Percentiles rank a stretch among this genome's conserved stretches.
These are phyloP conservation scores for Pterulicium gracile DNA, from an alignment of 1,284 basidiomycete species.

Conservation along the genomic window DNA sequence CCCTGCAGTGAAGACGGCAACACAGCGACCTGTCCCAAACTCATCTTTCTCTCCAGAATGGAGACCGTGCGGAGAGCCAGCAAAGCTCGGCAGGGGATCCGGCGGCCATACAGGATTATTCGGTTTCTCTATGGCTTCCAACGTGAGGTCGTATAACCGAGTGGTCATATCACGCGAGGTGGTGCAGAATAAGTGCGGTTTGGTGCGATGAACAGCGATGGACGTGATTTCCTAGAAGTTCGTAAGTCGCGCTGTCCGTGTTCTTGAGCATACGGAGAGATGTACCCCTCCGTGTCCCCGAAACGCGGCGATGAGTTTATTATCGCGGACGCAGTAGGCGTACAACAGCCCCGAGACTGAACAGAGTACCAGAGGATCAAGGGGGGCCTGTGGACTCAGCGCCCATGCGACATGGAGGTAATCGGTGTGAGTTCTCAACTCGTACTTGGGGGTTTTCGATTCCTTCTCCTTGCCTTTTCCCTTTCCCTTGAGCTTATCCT, in stretches of 20 bases:
- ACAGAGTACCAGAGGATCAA: conserved; percentile 46
- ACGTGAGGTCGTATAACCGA: conserved; percentile 51
- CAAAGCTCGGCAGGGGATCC: conserved; percentile 33
- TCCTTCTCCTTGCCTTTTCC: conserved; percentile 12
- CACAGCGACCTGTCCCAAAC: conserved; percentile 47
- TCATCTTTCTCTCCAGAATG: conserved; percentile 50
- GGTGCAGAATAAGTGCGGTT: conserved; percentile 49
- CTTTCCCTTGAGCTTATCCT: not conserved
- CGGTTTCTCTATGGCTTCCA: conserved; percentile 21
- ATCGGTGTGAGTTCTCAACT: conserved; percentile 6
- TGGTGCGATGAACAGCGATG: conserved; percentile 46
- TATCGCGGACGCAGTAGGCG: conserved; percentile 33
- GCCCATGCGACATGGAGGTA: conserved; percentile 43
- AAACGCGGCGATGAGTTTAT: conserved; percentile 31
- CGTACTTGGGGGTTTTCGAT: conserved; percentile 2
- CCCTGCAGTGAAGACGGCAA: conserved; percentile 52
- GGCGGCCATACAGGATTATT: conserved; percentile 54
- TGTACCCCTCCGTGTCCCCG: conserved; percentile 64
- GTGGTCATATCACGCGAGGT: conserved; percentile 58
- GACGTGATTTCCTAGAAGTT: conserved; percentile 50
- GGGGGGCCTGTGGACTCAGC: conserved; percentile 28
- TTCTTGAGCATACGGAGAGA: conserved; percentile 6
- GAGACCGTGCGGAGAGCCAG: conserved; percentile 60
- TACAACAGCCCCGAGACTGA: conserved; percentile 40
- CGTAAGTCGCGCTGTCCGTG: conserved; percentile 8